Conservation (phyloP, 805 yeast species). For the Candida piceae region DNA sequence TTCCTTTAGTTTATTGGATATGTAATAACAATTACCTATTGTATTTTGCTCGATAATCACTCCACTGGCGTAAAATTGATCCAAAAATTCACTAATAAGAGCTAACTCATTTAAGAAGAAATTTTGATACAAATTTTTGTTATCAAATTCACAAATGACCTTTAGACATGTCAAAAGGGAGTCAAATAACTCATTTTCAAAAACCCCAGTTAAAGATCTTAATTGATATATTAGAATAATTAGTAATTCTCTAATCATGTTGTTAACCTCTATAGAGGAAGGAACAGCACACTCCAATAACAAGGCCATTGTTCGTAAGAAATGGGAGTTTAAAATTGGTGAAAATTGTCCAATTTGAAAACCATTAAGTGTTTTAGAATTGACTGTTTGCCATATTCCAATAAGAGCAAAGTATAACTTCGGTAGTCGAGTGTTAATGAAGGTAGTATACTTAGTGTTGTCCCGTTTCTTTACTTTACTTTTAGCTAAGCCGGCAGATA, state of each 20-base stretch:
- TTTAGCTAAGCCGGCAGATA: conserved; percentile 33
- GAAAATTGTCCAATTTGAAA: conserved; percentile 50
- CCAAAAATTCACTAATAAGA: conserved; percentile 4
- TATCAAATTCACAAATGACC: conserved; percentile 4
- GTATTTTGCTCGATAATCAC: conserved; percentile 2
- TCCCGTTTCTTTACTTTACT: conserved; percentile 1
- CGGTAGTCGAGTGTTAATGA: conserved; percentile 36
- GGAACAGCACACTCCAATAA: conserved; percentile 57
- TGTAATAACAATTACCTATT: conserved; percentile 4
- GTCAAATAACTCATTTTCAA: conserved; percentile 10
- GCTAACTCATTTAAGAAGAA: conserved; percentile 3
- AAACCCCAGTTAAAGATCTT: conserved; percentile 2
- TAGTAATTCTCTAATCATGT: conserved; percentile 54
- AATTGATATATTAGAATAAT: conserved; percentile 21
- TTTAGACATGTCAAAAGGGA: conserved; percentile 10
- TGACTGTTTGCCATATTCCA: conserved; percentile 38
- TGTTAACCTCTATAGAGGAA: conserved; percentile 41
- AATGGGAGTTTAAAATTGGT: conserved; percentile 51
- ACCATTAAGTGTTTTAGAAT: conserved; percentile 35
- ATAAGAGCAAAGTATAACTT: conserved; percentile 51
- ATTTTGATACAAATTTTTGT: neutral
- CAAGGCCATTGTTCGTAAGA: conserved; percentile 52
- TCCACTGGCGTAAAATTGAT: conserved; percentile 3
- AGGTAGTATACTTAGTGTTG: conserved; percentile 24
- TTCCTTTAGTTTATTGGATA: no score